A percentile compares a stretch with the other conserved stretches of the same genome.
Evolutionary conservation across 441 rosid genomes (phyloP).

Genomic region (Gossypium davidsonii): DNA sequence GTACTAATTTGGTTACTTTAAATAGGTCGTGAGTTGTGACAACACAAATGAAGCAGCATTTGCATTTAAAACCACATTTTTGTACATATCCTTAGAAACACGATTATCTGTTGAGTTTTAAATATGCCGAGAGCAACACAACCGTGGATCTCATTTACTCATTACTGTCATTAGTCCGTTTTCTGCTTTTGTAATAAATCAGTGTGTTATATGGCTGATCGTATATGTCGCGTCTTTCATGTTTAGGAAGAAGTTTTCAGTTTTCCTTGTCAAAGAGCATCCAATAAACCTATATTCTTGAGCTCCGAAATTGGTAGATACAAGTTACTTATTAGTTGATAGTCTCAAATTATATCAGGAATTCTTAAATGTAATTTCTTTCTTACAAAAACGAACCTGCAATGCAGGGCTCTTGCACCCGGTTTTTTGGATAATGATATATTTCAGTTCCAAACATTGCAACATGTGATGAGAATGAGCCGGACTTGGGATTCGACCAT

Average conservation of each 20-base stretch:
- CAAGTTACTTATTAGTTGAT: not conserved
- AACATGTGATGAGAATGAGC: conserved; percentile 77
- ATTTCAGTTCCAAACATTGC: conserved; percentile 75
- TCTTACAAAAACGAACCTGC: not conserved
- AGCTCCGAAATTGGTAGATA: not conserved
- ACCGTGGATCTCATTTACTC: not conserved
- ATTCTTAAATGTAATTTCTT: not conserved
- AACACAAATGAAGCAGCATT: not conserved
- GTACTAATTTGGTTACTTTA: not conserved
- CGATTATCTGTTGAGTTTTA: not conserved
- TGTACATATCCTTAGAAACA: not conserved
- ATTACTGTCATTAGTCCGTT: not conserved
- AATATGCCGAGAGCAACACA: not conserved
- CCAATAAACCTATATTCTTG: not conserved
- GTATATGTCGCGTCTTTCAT: not conserved
- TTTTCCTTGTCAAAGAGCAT: not conserved
- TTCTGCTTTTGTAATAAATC: not conserved
- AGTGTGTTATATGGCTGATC: not conserved
- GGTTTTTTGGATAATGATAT: conserved; percentile 73
- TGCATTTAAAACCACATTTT: not conserved
- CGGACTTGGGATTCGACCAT: conserved; percentile 95
- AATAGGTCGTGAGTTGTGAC: not conserved
- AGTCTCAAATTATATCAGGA: not conserved
- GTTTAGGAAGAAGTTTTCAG: not conserved
- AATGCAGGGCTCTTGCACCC: conserved; percentile 84